Evolutionary conservation across 257 asterid species (phyloP).

Genomic region (Ballota nigra): DNA sequence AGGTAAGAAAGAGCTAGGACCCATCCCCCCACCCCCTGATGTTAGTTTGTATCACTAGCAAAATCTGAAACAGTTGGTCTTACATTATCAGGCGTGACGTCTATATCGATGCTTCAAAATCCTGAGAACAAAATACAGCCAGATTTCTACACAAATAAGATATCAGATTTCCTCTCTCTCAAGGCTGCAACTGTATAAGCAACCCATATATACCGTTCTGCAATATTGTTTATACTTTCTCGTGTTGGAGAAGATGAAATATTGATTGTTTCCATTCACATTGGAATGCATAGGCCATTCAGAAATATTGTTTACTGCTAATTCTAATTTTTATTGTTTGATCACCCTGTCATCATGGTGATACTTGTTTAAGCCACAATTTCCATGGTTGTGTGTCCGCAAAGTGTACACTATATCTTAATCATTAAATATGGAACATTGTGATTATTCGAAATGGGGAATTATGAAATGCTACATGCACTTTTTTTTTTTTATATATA

Average conservation of each 20-base stretch:
- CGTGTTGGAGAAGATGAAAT: not conserved
- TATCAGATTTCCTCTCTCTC: conserved; percentile 80
- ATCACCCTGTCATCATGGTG: not conserved
- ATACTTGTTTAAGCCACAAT: not conserved
- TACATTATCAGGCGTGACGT: conserved; percentile 65
- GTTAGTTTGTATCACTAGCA: not conserved
- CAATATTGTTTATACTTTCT: not conserved
- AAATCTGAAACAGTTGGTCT: not conserved
- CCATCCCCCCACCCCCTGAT: not conserved
- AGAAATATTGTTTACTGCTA: not conserved
- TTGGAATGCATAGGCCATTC: not conserved
- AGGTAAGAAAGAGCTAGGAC: conserved; percentile 39
- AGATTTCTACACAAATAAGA: conserved; percentile 85
- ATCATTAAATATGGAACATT: too few species aligned
- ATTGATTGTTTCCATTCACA: not conserved
- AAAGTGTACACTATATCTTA: too few species aligned
- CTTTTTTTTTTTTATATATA: not conserved
- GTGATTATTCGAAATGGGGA: not conserved
- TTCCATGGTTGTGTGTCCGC: too few species aligned
- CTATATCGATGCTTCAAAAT: conserved; percentile 69
- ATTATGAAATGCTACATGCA: not conserved
- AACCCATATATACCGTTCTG: not conserved
- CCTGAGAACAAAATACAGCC: conserved; percentile 81
- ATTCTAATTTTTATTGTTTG: not conserved
- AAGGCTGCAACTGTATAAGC: conserved; percentile 53